Percentiles rank a stretch among this genome's conserved stretches.
Conservation (phyloP, 805 yeast genomes). For the Candida gorgasii region DNA sequence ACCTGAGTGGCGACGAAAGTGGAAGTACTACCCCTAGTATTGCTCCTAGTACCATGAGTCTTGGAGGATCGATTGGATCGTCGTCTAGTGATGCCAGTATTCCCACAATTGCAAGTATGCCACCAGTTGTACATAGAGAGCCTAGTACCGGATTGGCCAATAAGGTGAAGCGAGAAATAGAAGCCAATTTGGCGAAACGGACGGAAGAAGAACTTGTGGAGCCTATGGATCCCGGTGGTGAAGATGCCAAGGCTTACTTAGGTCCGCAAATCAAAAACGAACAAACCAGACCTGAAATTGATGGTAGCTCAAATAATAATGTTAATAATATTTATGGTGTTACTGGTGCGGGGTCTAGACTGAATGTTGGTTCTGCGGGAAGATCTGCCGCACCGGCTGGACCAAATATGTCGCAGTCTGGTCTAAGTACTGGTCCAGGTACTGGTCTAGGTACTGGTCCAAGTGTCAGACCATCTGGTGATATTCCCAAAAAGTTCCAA, state of each 20-base stretch:
- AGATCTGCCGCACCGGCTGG: too few species aligned
- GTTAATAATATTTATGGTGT: too few species aligned
- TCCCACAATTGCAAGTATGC: neutral
- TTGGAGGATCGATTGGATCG: conserved; percentile 1
- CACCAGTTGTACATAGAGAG: neutral
- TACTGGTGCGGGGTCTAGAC: too few species aligned
- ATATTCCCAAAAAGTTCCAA: neutral
- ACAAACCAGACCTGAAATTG: neutral
- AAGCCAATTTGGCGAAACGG: conserved; percentile 6
- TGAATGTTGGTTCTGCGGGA: too few species aligned
- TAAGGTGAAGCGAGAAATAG: conserved; percentile 11
- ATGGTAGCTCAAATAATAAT: neutral
- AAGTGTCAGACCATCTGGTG: too few species aligned
- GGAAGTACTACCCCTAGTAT: neutral
- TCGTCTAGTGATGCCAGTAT: conserved; percentile 3
- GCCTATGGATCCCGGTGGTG: neutral
- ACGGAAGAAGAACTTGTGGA: conserved; percentile 1
- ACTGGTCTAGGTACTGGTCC: too few species aligned
- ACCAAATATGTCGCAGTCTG: too few species aligned
- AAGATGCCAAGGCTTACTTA: neutral
- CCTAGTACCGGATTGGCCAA: conserved; percentile 13
- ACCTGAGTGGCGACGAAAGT: conserved; percentile 11
- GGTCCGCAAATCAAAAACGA: too few species aligned
- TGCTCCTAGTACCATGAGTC: conserved; percentile 5
- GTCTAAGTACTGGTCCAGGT: too few species aligned